phyloP scores from a whole-genome alignment of 2,329 filamentous ascomycete genomes.

The Orbilia oligospora region DNA sequence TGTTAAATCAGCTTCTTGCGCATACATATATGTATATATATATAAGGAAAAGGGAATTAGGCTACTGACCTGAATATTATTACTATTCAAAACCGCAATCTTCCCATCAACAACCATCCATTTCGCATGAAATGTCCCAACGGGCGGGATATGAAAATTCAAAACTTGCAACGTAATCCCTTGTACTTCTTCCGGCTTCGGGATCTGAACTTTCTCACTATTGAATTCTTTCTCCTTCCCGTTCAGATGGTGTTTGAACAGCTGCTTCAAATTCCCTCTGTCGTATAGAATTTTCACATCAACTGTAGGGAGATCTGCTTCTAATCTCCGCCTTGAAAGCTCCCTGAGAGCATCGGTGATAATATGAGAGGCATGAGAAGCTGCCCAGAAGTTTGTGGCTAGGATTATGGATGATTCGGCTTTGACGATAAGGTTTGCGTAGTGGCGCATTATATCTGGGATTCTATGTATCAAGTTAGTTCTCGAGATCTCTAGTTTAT shows the following conservation, averaged over 20 bases:
- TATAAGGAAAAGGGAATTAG: too few species aligned
- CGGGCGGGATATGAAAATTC: constrained; percentile 78
- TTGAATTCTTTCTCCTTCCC: constrained; percentile 75
- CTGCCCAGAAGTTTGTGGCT: constrained; percentile 82
- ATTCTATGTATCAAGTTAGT: constrained; percentile 66
- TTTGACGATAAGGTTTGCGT: constrained; percentile 81
- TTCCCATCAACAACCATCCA: constrained; percentile 82
- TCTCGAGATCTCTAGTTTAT: too few species aligned
- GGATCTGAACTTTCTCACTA: constrained; percentile 74
- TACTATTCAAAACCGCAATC: constrained; percentile 80
- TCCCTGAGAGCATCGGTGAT: constrained; percentile 79
- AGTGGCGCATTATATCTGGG: constrained; percentile 80
- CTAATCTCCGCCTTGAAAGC: constrained; percentile 72
- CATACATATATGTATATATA: not conserved
- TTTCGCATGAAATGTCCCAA: constrained; percentile 84
- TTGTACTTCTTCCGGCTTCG: constrained; percentile 76
- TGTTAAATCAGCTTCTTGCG: not conserved
- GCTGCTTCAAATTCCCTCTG: constrained; percentile 76
- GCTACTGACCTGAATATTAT: constrained; percentile 75
- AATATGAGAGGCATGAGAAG: constrained; percentile 77
- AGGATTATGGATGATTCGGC: constrained; percentile 81
- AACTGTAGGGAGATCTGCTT: constrained; percentile 73
- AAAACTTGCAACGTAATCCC: constrained; percentile 80
- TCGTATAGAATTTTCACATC: constrained; percentile 84
- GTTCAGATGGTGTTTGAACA: constrained; percentile 76